These are phyloP conservation scores for Elsinoe batatas DNA, from an alignment of 2,329 filamentous ascomycete genomes.

Conservation along the genomic window DNA sequence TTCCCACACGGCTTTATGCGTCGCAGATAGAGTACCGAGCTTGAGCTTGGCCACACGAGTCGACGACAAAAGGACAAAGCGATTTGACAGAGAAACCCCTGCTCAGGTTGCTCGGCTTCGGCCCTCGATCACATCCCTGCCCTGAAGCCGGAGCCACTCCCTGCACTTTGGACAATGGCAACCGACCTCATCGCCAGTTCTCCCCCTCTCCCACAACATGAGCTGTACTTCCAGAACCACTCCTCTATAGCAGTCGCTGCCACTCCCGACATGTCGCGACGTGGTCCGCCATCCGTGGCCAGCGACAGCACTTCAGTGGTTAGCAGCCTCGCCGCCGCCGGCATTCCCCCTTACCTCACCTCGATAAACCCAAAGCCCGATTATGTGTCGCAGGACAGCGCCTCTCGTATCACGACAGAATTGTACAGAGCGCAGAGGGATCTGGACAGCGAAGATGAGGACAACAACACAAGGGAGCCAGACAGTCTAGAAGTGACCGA, in stretches of 20 bases:
- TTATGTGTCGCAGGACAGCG: conserved; percentile 80
- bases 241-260: conserved; percentile 9
- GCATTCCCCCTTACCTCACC: conserved; percentile 4
- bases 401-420: conserved; percentile 83
- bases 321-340: background rate
- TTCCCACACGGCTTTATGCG: conserved; percentile 7
- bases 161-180: background rate
- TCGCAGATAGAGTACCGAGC: conserved; percentile 10
- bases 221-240: conserved; percentile 12
- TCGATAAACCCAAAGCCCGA: conserved; percentile 58
- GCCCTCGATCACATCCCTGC: conserved; percentile 4
- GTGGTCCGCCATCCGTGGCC: conserved; percentile 7
- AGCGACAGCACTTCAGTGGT: conserved; percentile 11
- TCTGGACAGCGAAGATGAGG: conserved; percentile 44
- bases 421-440: conserved; percentile 69
- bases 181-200: conserved; percentile 13
- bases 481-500: conserved; percentile 57
- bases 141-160: background rate
- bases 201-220: conserved; percentile 11
- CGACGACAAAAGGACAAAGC: background rate
- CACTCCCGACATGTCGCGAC: conserved; percentile 9
- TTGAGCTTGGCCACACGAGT: background rate
- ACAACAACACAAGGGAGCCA: conserved; percentile 56
- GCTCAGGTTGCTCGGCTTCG: conserved; percentile 8
- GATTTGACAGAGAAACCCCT: background rate